phyloP scores from a whole-genome alignment of 768 basidiomycete genomes.

The Saitozyma sp. region DNA sequence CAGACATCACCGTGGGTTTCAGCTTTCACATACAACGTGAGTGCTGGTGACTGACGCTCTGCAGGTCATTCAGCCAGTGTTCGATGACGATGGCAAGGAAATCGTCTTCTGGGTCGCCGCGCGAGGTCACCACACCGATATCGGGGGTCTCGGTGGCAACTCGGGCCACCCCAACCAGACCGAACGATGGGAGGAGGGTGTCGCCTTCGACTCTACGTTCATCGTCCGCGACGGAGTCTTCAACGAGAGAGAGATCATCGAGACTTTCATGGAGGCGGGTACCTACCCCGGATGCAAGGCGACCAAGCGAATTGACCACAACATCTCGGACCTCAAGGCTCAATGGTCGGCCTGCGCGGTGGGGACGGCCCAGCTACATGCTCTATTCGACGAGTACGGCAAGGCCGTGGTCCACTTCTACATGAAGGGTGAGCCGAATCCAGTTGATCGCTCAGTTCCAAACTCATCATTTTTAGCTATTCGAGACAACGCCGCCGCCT shows the following conservation, averaged over 20 bases:
- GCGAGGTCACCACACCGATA: conserved; percentile 86
- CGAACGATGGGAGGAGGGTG: conserved; percentile 19
- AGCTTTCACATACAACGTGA: too few relatives aligned
- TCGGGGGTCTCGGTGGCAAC: conserved; percentile 66
- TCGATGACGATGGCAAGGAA: conserved; percentile 52
- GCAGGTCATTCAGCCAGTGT: conserved; percentile 33
- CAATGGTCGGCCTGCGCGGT: conserved; percentile 32
- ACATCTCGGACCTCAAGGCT: conserved; percentile 26
- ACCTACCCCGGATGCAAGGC: conserved; percentile 33
- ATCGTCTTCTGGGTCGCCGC: conserved; percentile 72
- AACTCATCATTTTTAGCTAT: conserved; percentile 65
- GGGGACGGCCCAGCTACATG: conserved; percentile 59
- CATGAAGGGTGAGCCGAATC: conserved; percentile 75
- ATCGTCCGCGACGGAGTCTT: conserved; percentile 22
- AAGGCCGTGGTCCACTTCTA: conserved; percentile 85
- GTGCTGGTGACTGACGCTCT: neutral
- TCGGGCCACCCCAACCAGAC: conserved; percentile 54
- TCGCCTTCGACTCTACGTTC: conserved; percentile 11
- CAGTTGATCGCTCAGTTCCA: conserved; percentile 84
- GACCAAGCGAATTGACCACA: conserved; percentile 34
- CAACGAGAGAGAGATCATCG: conserved; percentile 24
- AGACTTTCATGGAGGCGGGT: conserved; percentile 30
- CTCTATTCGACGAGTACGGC: conserved; percentile 82
- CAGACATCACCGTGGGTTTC: conserved; percentile 22
- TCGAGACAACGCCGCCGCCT: conserved; percentile 65